These are phyloP conservation scores for Strobilomyces confusus DNA, from an alignment of 768 basidiomycete species.

Conservation along the genomic window DNA sequence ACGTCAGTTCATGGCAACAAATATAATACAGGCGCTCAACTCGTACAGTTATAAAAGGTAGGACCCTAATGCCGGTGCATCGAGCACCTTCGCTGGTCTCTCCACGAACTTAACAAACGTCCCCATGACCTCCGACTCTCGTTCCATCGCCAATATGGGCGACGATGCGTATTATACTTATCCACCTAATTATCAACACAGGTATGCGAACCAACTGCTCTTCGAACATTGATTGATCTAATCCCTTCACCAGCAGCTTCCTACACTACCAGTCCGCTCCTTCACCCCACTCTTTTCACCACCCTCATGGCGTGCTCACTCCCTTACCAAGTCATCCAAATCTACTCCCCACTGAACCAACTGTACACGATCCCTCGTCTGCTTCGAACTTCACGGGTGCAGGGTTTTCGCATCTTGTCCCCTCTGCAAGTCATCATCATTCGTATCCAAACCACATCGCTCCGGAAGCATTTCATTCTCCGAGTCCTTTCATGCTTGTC, in stretches of 20 bases:
- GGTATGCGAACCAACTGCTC: slow-evolving; percentile 2
- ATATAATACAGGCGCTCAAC: background rate
- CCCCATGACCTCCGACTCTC: background rate
- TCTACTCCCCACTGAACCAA: background rate
- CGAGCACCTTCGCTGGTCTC: background rate
- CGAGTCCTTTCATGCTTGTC: no score
- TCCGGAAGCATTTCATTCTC: no score
- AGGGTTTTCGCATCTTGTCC: no score
- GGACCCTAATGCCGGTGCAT: background rate
- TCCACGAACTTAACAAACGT: background rate
- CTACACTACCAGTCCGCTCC: background rate
- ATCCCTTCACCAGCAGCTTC: background rate
- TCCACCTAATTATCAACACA: background rate
- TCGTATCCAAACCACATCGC: no score
- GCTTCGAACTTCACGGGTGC: no score
- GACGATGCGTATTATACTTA: background rate
- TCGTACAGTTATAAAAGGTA: background rate
- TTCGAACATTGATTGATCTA: background rate
- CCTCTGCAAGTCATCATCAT: no score
- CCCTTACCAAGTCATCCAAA: background rate
- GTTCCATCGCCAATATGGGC: background rate
- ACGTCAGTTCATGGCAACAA: no score
- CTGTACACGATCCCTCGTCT: background rate
- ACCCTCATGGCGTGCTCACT: background rate
- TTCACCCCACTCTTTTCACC: background rate